Base-by-base conservation (phyloP, 1,139 yeast genomes). In the Insectozyma bohioensis region DNA sequence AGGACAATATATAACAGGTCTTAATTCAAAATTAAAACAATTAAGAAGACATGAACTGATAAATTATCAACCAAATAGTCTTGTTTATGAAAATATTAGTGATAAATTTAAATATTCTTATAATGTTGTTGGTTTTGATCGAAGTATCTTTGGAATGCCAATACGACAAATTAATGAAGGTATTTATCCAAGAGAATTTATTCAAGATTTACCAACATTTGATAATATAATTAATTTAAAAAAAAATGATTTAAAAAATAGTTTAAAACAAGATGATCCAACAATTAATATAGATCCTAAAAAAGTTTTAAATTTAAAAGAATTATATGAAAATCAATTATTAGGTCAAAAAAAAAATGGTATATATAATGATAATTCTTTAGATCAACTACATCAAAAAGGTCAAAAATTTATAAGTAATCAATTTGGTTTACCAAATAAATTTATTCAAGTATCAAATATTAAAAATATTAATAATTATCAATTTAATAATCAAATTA, bases 41-140 rank as follows among this genome's bases (percentile, higher is more conserved):
- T 47, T 63, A 28, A 54, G 71, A 37, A 51, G 72, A 31, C 54
- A 54, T 22, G 72, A 67, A 42, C 15, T 15, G 9, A 12, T 23
- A 10, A 10, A 23, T 4, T 7, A 16, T 4, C 29, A 26, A 12
- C 19, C 20, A 24, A 19, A 24, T 54, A 21, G 13, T 12, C 19
- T 24, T 15, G 10, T 27, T 10, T 16, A 21, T 25, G 61, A 56
- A 32, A 52, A 49, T 31, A 17, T 35, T 4, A 12, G 20, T 23
- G 39, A 35, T 9, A 25, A 28, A 24, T 12, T 35, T 11, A 28
- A 27, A 23, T 22, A 30, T 33, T 65, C 68, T 4, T 67, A 68
- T 44, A 67, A 68, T 45, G 72, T 68, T 5, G 52, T 66, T 6
- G 75, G 75, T 3, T 67, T 67, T 44, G 75, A 69, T 48, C 51